Percentiles rank a stretch among this genome's conserved stretches.
Evolutionary conservation across 805 yeast genomes (phyloP).

Genomic region (Scheffersomyces coipomensis): DNA sequence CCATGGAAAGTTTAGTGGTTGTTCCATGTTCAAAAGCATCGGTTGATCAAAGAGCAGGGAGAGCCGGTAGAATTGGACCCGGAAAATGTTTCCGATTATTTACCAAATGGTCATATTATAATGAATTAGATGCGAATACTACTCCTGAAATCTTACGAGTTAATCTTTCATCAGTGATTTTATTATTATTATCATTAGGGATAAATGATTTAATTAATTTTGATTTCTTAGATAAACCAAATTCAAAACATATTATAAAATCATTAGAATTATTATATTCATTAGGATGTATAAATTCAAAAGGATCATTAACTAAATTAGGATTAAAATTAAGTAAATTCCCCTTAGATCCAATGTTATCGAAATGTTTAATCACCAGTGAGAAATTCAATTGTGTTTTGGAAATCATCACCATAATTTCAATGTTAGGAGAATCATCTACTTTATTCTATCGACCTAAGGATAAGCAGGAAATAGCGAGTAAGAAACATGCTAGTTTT

Average conservation of each 20-base stretch:
- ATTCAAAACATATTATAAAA: conserved; percentile 64
- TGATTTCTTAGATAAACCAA: conserved; percentile 91
- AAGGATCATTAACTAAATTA: conserved; percentile 71
- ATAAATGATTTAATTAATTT: conserved; percentile 77
- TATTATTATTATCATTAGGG: conserved; percentile 79
- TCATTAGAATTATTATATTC: conserved; percentile 83
- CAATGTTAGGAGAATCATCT: conserved; percentile 82
- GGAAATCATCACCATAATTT: conserved; percentile 69
- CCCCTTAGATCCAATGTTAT: conserved; percentile 88
- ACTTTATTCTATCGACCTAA: conserved; percentile 70
- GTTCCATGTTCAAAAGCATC: conserved; percentile 47
- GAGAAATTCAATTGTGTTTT: conserved; percentile 58
- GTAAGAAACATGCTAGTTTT: conserved; percentile 58
- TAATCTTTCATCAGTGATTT: conserved; percentile 72
- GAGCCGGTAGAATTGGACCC: conserved; percentile 49
- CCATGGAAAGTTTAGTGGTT: conserved; percentile 46
- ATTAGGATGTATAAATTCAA: conserved; percentile 79
- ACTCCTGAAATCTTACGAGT: conserved; percentile 91
- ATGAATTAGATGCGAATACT: conserved; percentile 76
- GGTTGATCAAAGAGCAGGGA: conserved; percentile 46
- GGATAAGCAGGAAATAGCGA: conserved; percentile 65
- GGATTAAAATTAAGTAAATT: conserved; percentile 89
- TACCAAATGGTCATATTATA: conserved; percentile 76
- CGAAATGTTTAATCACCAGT: conserved; percentile 71
- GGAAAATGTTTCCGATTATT: conserved; percentile 68